Evolutionary conservation across 106 monocot genomes (phyloP).

Genomic region (Iris macrosiphon): DNA sequence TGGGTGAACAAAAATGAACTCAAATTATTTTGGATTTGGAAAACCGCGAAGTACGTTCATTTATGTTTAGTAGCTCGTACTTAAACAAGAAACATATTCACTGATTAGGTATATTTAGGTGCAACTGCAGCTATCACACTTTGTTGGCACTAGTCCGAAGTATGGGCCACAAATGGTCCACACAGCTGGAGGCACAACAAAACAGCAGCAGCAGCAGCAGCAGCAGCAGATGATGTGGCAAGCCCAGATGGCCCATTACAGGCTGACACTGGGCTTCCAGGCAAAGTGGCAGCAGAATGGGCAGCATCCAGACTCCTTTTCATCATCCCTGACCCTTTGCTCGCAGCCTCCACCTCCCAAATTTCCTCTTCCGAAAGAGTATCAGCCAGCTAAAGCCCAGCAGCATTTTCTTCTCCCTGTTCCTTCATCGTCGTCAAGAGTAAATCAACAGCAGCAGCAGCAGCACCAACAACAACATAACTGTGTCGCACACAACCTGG

Average conservation of each 20-base stretch:
- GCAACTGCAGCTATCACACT: constrained; percentile 27
- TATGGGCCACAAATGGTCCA: constrained; percentile 15
- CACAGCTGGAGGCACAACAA: constrained; percentile 19
- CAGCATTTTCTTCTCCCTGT: neutral
- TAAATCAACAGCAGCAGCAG: neutral
- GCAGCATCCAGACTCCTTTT: too few relatives aligned
- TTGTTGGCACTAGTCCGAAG: constrained; percentile 11
- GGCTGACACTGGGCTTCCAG: neutral
- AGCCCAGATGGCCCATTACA: constrained; percentile 9
- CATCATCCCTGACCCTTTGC: too few relatives aligned
- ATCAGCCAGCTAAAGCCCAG: neutral
- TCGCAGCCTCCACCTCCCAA: neutral
- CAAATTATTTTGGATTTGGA: too few relatives aligned
- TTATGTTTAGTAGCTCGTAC: too few relatives aligned
- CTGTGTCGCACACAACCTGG: neutral
- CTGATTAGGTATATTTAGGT: constrained; percentile 1
- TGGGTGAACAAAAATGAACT: too few relatives aligned
- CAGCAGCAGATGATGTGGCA: constrained; percentile 9
- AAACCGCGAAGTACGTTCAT: too few relatives aligned
- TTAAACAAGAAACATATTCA: too few relatives aligned
- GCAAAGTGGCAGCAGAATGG: neutral
- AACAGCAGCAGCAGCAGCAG: constrained; percentile 21
- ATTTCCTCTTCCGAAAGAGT: constrained; percentile 5
- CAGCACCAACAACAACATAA: neutral
- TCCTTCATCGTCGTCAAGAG: neutral